Evolutionary conservation across 2,329 filamentous ascomycete genomes (phyloP).

Genomic region (Colletotrichum siamense): DNA sequence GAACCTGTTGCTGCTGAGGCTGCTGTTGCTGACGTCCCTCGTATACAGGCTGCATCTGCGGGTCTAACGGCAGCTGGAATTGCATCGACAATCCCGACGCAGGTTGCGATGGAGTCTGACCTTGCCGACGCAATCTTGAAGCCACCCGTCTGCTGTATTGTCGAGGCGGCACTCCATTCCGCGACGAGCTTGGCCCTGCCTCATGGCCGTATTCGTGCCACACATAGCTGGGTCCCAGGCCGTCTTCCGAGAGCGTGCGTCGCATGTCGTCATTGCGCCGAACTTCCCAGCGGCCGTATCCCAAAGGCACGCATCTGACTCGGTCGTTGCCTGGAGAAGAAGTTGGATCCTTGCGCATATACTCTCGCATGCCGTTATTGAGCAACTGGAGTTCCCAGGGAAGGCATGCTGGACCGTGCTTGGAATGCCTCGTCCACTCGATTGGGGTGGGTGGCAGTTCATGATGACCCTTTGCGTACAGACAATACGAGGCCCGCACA

Average conservation of each 20-base stretch:
- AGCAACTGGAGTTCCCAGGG: too few relatives aligned
- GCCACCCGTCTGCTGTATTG: background rate
- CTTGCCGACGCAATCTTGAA: background rate
- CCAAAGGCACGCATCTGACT: background rate
- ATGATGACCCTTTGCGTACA: background rate
- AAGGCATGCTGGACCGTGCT: too few relatives aligned
- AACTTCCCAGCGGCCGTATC: background rate
- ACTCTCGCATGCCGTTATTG: background rate
- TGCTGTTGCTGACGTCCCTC: background rate
- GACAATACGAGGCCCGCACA: background rate
- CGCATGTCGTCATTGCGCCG: too few relatives aligned
- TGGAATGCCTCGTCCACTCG: background rate
- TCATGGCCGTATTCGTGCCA: background rate
- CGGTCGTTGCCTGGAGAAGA: background rate
- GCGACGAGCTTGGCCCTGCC: background rate
- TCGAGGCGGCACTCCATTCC: background rate
- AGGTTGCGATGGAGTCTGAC: background rate
- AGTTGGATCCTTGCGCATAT: background rate
- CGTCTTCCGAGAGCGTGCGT: background rate
- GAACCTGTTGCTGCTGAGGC: background rate
- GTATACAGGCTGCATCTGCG: background rate
- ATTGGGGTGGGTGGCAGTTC: background rate
- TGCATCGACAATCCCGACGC: background rate
- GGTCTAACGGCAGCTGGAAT: background rate
- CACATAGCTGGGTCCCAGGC: background rate